Conservation (phyloP, 2,329 filamentous ascomycete species). For the Fusarium concolor region DNA sequence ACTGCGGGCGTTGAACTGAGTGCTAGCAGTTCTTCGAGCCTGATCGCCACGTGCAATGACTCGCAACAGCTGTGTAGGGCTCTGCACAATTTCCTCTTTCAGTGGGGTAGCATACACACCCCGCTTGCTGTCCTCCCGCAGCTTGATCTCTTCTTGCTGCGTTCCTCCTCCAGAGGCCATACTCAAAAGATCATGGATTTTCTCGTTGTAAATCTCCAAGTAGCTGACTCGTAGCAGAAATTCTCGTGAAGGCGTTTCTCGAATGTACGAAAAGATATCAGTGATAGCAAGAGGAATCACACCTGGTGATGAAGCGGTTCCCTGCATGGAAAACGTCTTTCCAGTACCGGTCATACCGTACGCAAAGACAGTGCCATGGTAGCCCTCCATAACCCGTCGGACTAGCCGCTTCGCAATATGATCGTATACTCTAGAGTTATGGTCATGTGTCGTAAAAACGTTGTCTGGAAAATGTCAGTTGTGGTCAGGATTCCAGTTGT, state of each 20-base stretch:
- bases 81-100: slow-evolving; percentile 99
- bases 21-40: slow-evolving; percentile 89
- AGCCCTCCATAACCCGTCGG: slow-evolving; percentile 97
- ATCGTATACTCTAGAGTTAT: slow-evolving; percentile 96
- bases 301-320: slow-evolving; percentile 92
- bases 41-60: slow-evolving; percentile 96
- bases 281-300: slow-evolving; percentile 98
- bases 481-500: not conserved
- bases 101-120: slow-evolving; percentile 96
- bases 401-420: slow-evolving; percentile 93
- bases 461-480: slow-evolving; percentile 74
- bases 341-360: slow-evolving; percentile 99
- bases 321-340: slow-evolving; percentile 99
- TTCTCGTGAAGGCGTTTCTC: slow-evolving; percentile 93
- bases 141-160: slow-evolving; percentile 91
- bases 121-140: slow-evolving; percentile 94
- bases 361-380: slow-evolving; percentile 97
- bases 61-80: slow-evolving; percentile 91
- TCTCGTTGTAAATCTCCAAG: slow-evolving; percentile 98
- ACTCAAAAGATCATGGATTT: slow-evolving; percentile 91
- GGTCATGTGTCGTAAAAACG: slow-evolving; percentile 92
- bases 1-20: slow-evolving; percentile 95
- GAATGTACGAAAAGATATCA: slow-evolving; percentile 98
- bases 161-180: slow-evolving; percentile 71
- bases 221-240: slow-evolving; percentile 97